Base-by-base conservation (phyloP, 495 filamentous ascomycete genomes). In the Penicillium waksmanii region DNA sequence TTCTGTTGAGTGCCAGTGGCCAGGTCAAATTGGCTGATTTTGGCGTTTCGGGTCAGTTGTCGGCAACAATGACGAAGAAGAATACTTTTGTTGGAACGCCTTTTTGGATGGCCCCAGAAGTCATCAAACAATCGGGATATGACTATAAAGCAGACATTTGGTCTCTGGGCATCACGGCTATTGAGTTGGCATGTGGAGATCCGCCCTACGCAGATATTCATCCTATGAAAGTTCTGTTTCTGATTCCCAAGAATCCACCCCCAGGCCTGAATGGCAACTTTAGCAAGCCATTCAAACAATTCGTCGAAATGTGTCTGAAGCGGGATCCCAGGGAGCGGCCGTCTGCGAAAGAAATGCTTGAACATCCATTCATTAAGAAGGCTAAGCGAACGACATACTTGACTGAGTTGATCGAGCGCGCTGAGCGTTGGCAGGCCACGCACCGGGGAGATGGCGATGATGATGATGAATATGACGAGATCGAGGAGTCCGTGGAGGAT, bases 71-170 rank as follows among this genome's bases (percentile, higher is more conserved):
- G 91, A 97, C 96, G 23, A 96, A 97, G 77, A 97, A 97, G 74
- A 98, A 98, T 68, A 98, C 95, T 0, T 98, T 98, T 70, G 95
- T 98, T 21, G 95, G 95, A 13, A 98, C 95, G 2, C 95, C 95
- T 1, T 98, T 97, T 75, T 98, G 95, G 95, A 98, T 98, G 95
- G 95, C 95, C 5, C 95, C 95, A 9, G 95, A 98, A 73, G 95
- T 98, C 33, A 98, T 98, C 73, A 96, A 96, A 78, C 93, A 96
- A 70, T 95, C 91, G 52, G 95, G 95, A 42, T 98, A 98, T 74
- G 94, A 97, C 66, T 93, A 96, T 76, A 98, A 98, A 77, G 96
- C 95, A 6, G 95, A 98, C 69, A 96, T 98, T 57, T 98, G 95
- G 95, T 98, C 96, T 23, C 77, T 98, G n/a, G 95, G 95, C 11